A percentile compares a stretch with the other conserved stretches of the same genome.
phyloP scores from a whole-genome alignment of 768 basidiomycete species.

The Xerocomus spinulosus region DNA sequence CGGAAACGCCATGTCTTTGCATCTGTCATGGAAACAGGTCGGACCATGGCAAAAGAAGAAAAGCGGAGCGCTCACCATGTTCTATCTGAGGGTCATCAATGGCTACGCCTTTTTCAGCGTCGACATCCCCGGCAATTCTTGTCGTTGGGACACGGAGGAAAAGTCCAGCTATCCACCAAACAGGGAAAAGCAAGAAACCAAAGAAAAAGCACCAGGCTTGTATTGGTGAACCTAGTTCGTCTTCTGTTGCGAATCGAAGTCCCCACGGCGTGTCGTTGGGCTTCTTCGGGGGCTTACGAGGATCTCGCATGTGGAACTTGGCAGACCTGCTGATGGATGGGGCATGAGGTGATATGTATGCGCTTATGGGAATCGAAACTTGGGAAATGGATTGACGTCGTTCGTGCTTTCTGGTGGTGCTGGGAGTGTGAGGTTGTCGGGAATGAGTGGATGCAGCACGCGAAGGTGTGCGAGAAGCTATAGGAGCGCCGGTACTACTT shows the following conservation, averaged over 20 bases:
- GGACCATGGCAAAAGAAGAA: not conserved
- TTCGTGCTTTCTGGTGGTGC: conserved; percentile 27
- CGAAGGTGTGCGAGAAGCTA: conserved; percentile 32
- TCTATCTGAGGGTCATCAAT: conserved; percentile 80
- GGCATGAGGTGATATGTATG: conserved; percentile 72
- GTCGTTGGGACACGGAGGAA: conserved; percentile 56
- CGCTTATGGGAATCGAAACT: conserved; percentile 74
- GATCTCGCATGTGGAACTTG: conserved; percentile 78
- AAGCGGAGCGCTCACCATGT: conserved; percentile 46
- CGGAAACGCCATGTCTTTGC: conserved; percentile 69
- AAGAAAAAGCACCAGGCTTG: conserved; percentile 79
- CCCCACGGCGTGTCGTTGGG: conserved; percentile 59
- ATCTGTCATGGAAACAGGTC: conserved; percentile 40
- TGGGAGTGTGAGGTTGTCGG: conserved; percentile 24
- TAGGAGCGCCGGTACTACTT: conserved; percentile 30
- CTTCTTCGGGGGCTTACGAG: conserved; percentile 55
- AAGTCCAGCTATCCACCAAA: conserved; percentile 62
- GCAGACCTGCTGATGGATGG: conserved; percentile 60
- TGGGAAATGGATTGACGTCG: conserved; percentile 57
- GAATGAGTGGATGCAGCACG: conserved; percentile 36
- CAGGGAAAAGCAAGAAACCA: conserved; percentile 57
- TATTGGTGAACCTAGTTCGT: conserved; percentile 46
- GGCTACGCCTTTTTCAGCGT: conserved; percentile 62
- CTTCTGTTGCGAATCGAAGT: conserved; percentile 51
- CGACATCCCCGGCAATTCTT: conserved; percentile 52